phyloP scores from a whole-genome alignment of 164 flowering plant genomes.

The Magnolia changhungtana region DNA sequence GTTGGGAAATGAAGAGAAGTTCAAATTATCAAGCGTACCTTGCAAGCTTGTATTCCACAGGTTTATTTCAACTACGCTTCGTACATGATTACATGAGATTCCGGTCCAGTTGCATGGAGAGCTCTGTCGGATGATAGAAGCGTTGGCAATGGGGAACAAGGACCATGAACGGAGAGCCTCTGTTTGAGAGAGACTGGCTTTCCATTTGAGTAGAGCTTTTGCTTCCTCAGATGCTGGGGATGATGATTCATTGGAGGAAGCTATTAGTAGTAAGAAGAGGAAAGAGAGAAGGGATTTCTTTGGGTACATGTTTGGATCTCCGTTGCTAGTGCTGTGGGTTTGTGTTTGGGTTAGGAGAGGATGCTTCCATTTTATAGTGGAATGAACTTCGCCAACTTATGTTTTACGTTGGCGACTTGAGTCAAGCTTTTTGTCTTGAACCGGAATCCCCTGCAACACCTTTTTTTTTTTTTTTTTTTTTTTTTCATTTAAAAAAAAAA shows the following conservation, averaged over 20 bases:
- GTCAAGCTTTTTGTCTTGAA: too few relatives aligned
- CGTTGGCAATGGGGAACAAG: neutral
- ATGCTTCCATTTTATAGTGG: too few relatives aligned
- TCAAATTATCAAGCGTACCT: conserved; percentile 8
- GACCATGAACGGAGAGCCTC: conserved; percentile 4
- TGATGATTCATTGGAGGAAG: neutral
- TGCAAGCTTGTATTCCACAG: neutral
- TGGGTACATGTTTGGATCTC: neutral
- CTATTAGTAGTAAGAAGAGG: neutral
- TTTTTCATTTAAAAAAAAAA: too few relatives aligned
- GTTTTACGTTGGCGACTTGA: too few relatives aligned
- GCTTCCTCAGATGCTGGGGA: neutral
- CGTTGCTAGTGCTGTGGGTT: neutral
- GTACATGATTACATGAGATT: conserved; percentile 10
- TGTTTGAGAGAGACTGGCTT: neutral
- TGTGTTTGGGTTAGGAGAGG: neutral
- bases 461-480: too few relatives aligned
- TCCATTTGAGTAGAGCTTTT: neutral
- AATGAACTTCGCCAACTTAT: too few relatives aligned
- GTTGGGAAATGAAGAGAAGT: conserved; percentile 22
- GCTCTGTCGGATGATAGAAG: neutral
- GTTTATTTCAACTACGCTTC: neutral
- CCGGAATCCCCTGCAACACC: too few relatives aligned
- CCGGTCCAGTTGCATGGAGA: conserved; percentile 18
- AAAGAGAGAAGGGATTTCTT: neutral